These are phyloP conservation scores for Starmerella potacharoeniae DNA, from an alignment of 805 yeast species.

Conservation along the genomic window DNA sequence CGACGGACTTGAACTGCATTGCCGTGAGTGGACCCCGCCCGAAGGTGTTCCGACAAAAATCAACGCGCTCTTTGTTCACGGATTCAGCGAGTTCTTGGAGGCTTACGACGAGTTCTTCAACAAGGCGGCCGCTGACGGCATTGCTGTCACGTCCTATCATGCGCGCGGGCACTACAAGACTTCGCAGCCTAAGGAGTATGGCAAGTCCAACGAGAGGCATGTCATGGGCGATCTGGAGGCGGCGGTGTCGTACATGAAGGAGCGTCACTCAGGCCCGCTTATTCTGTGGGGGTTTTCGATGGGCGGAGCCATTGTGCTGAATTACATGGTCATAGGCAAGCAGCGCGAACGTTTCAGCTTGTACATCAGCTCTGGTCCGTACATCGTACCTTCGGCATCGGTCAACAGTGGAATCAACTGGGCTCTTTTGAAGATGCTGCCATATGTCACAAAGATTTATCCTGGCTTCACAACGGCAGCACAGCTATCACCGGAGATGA, in stretches of 20 bases:
- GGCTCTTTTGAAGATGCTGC: slow-evolving; percentile 22
- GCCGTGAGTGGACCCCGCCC: slow-evolving; percentile 19
- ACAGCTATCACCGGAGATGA: slow-evolving; percentile 20
- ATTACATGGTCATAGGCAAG: slow-evolving; percentile 29
- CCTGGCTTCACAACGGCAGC: slow-evolving; percentile 25
- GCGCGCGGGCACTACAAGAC: slow-evolving; percentile 34
- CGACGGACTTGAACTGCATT: slow-evolving; percentile 19
- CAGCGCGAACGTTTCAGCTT: slow-evolving; percentile 27
- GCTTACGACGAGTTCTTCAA: slow-evolving; percentile 27
- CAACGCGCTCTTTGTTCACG: slow-evolving; percentile 29
- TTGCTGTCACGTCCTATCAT: slow-evolving; percentile 30
- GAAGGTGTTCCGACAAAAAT: slow-evolving; percentile 20
- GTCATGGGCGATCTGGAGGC: slow-evolving; percentile 29
- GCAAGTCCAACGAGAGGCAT: slow-evolving; percentile 27
- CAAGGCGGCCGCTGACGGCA: slow-evolving; percentile 26
- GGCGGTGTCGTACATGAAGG: slow-evolving; percentile 19
- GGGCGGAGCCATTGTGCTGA: slow-evolving; percentile 33
- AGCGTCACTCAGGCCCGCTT: slow-evolving; percentile 22
- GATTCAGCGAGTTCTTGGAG: slow-evolving; percentile 30
- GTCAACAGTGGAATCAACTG: slow-evolving; percentile 22
- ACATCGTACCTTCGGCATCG: slow-evolving; percentile 22
- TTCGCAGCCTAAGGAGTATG: slow-evolving; percentile 25
- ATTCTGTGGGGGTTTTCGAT: slow-evolving; percentile 31
- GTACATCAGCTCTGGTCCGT: slow-evolving; percentile 29
- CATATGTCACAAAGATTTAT: slow-evolving; percentile 21